These are phyloP conservation scores for Lagenidium giganteum DNA, from an alignment of 352 stramenopile genomes.

Conservation along the genomic window DNA sequence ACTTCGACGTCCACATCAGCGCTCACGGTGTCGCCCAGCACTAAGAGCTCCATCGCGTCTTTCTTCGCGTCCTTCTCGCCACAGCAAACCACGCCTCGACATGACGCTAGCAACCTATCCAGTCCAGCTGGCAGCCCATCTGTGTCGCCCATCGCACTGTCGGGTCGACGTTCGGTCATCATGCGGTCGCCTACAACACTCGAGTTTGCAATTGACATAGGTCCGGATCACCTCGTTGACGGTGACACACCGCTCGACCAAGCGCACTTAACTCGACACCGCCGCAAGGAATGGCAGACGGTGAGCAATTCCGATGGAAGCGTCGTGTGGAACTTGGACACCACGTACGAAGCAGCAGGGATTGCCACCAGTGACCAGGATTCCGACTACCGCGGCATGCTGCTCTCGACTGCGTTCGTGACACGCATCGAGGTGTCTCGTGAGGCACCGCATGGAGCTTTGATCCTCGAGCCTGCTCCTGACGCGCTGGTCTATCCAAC, in stretches of 20 bases:
- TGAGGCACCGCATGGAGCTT: slow-evolving; percentile 15
- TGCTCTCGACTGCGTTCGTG: slow-evolving; percentile 35
- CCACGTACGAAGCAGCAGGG: slow-evolving; percentile 1
- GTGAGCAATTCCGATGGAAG: slow-evolving; percentile 17
- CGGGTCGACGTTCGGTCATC: no score
- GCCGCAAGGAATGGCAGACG: slow-evolving; percentile 38
- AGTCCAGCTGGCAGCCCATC: no score
- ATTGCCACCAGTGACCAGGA: no score
- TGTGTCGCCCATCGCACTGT: no score
- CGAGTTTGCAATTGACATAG: no score
- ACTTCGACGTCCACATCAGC: no score
- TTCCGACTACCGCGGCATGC: background rate
- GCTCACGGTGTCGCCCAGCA: no score
- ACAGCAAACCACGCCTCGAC: no score
- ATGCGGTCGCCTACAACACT: no score
- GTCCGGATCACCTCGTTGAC: slow-evolving; percentile 4
- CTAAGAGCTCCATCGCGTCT: no score
- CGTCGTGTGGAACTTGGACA: slow-evolving; percentile 27
- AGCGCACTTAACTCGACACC: slow-evolving; percentile 1
- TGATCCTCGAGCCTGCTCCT: slow-evolving; percentile 21
- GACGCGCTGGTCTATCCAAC: slow-evolving; percentile 30
- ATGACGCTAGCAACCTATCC: no score
- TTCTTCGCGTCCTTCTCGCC: no score
- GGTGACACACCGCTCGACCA: background rate
- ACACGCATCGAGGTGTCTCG: slow-evolving; percentile 15